Conservation (phyloP, 768 basidiomycete species). For the Candolleomyces efflorescens region DNA sequence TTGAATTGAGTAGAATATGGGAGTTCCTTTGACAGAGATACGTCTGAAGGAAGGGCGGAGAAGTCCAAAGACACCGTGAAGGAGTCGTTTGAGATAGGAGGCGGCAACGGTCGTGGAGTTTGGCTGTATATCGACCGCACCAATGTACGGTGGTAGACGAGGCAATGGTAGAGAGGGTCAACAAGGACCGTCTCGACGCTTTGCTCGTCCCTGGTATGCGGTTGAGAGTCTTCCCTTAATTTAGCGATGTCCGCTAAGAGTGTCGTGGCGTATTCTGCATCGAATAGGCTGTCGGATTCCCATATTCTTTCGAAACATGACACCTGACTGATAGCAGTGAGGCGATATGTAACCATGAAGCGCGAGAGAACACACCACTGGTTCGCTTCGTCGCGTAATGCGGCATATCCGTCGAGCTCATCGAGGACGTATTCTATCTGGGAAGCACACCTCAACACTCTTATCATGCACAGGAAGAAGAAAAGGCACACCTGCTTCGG, state of each 20-base stretch:
- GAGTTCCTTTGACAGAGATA: slow-evolving; percentile 26
- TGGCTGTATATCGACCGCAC: slow-evolving; percentile 24
- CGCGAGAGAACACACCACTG: slow-evolving; percentile 27
- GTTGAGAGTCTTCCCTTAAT: slow-evolving; percentile 14
- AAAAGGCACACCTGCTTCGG: slow-evolving; percentile 31
- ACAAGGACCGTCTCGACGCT: slow-evolving; percentile 25
- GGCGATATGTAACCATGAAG: not conserved
- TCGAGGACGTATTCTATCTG: slow-evolving; percentile 47
- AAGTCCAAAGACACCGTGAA: slow-evolving; percentile 37
- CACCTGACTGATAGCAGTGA: slow-evolving; percentile 34
- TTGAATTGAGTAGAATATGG: slow-evolving; percentile 26
- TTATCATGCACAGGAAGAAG: not conserved
- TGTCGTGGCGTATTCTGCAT: not conserved
- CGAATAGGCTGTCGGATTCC: slow-evolving; percentile 32
- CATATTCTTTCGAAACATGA: slow-evolving; percentile 58
- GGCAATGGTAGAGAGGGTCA: slow-evolving; percentile 35
- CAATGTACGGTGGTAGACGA: slow-evolving; percentile 38
- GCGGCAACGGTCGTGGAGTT: slow-evolving; percentile 20
- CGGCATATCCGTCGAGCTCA: slow-evolving; percentile 43
- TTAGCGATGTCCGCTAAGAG: slow-evolving; percentile 13
- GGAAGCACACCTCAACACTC: not conserved
- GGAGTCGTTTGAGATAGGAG: slow-evolving; percentile 26
- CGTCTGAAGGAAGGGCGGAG: slow-evolving; percentile 42
- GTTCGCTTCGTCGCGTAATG: slow-evolving; percentile 32
- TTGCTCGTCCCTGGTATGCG: slow-evolving; percentile 12